Evolutionary conservation across 129 eudicot genomes (phyloP).

Genomic region (Artemisia tridentata): DNA sequence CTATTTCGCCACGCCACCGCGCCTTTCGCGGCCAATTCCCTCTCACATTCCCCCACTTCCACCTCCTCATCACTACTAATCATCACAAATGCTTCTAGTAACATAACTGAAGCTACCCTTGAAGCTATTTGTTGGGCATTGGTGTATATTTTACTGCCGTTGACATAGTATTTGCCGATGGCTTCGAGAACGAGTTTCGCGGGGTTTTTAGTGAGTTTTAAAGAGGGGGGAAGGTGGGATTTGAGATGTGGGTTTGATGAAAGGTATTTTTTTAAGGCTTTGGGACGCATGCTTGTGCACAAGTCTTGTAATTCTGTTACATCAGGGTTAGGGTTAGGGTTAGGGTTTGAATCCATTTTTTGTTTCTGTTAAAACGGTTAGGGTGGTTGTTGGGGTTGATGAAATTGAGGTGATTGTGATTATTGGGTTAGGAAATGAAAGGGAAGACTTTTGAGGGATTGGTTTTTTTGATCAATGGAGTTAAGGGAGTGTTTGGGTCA

Average conservation of each 20-base stretch:
- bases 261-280: neutral
- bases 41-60: neutral
- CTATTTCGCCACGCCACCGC: neutral
- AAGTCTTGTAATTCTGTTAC: neutral
- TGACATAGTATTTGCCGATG: neutral
- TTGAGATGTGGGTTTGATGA: neutral
- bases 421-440: no score
- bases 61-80: neutral
- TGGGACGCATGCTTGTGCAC: neutral
- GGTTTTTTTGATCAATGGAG: no score
- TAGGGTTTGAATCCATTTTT: no score
- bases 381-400: no score
- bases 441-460: no score
- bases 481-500: no score
- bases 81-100: neutral
- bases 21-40: neutral
- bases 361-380: no score
- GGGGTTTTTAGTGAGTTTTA: neutral
- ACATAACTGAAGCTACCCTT: neutral
- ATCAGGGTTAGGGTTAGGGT: no score
- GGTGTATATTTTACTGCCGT: neutral
- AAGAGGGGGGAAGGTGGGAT: neutral
- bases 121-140: neutral
- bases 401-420: no score
- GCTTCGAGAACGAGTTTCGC: neutral